Conservation (phyloP, 108 stramenopile species). For the Craspedostauros australis region DNA sequence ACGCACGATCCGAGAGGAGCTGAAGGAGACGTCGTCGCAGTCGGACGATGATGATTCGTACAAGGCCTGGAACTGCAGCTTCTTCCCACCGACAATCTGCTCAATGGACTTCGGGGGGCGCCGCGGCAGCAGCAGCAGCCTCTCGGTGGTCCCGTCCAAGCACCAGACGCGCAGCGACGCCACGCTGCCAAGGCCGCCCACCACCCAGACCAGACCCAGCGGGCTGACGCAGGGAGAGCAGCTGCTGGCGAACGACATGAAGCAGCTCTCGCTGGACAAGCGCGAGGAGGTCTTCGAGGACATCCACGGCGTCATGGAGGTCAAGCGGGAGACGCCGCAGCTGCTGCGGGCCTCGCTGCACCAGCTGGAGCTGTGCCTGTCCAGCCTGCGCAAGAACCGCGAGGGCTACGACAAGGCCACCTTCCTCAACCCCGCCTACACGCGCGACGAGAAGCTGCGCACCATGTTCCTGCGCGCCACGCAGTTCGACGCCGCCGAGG, state of each 20-base stretch:
- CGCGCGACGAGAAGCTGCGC: conserved; percentile 1
- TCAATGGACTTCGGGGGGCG: no score
- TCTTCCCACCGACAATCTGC: no score
- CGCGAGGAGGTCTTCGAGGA: neutral
- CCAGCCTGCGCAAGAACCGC: neutral
- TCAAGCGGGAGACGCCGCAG: neutral
- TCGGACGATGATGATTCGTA: no score
- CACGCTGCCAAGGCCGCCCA: no score
- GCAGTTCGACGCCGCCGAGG: conserved; percentile 3
- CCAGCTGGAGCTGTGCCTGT: neutral
- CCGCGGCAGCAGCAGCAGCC: no score
- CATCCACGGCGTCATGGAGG: neutral
- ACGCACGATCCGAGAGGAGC: no score
- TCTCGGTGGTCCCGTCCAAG: no score
- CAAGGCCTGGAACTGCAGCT: no score
- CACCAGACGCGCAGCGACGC: no score
- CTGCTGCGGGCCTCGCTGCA: neutral
- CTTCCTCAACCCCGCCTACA: neutral
- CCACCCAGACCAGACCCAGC: no score
- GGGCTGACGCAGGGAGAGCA: no score
- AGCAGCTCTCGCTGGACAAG: neutral
- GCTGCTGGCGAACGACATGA: neutral
- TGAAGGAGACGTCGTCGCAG: no score
- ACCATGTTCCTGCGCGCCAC: conserved; percentile 12
- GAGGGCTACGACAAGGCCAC: conserved; percentile 1